Evolutionary conservation across 495 filamentous ascomycete genomes (phyloP), one percentile per base, ranked within the genome.

Genomic region (Neurospora discreta): DNA sequence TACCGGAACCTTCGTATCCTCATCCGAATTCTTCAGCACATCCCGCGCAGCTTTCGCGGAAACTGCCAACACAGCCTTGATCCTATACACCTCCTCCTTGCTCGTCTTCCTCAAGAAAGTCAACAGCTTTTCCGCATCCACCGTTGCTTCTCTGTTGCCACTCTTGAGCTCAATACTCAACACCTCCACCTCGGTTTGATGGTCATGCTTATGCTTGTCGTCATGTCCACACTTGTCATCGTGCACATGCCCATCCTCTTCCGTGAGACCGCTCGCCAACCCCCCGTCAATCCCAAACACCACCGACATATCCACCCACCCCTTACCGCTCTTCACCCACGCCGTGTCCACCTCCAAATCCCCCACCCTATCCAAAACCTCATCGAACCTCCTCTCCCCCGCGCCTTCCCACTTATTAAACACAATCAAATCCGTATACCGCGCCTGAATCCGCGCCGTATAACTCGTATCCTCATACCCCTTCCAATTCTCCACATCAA

Each of bases 401-500:
- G 88, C 87, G 3, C 74, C 69, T 80, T 99, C 95, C 94, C 95
- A 98, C 83, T 99, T 99, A 82, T 98, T 99, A 72, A 97, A 90
- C 33, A 99, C 86, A 68, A 99, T 90, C 74, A 98, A 77, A 84
- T 99, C 95, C 65, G 95, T 99, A 81, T 97, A 98, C 76, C 85
- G 80, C 36, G 93, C 93, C 83, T 97, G 93, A 68, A 95, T 81
- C 78, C 91, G 89, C n/a, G 93, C 93, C 68, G 93, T 95, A 60
- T 92, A 94, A 38, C 86, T 90, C 15, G 93, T 97, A 82, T 97
- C 94, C 74, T 92, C 93, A 78, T 99, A 99, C 1, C 95, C 95
- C 74, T 88, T 85, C 94, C 94, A 99, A 80, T 98, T 98, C 86
- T 98, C 95, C 6, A 95, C 93, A 80, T 99, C 95, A 69, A 99